A percentile compares a stretch with the other conserved stretches of the same genome.
Evolutionary conservation across 1,284 basidiomycete species (phyloP).

Genomic region (Bondarzewia mesenterica): DNA sequence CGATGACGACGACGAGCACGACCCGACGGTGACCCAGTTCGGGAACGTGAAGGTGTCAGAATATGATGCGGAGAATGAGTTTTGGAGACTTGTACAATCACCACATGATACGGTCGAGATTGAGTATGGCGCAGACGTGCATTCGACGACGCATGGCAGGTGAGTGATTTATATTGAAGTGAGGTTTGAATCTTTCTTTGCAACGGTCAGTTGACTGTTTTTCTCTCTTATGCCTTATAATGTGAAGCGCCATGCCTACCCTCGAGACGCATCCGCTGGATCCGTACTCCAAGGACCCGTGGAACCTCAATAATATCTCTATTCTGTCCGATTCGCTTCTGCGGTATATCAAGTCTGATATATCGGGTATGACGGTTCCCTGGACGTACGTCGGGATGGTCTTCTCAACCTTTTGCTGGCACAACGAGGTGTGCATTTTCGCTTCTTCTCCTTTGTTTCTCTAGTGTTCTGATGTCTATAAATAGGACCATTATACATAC

Average conservation of each 20-base stretch:
- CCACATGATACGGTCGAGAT: slow-evolving; percentile 91
- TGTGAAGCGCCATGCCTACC: slow-evolving; percentile 85
- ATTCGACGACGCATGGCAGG: slow-evolving; percentile 97
- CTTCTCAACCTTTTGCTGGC: slow-evolving; percentile 99
- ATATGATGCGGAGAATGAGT: slow-evolving; percentile 90
- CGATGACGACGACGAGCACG: slow-evolving; percentile 24
- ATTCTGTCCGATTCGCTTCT: slow-evolving; percentile 83
- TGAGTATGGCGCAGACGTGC: slow-evolving; percentile 98
- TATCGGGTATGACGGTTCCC: slow-evolving; percentile 99
- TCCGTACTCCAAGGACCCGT: slow-evolving; percentile 84
- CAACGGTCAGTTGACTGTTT: background rate
- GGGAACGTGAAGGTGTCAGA: slow-evolving; percentile 72
- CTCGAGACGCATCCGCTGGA: slow-evolving; percentile 88
- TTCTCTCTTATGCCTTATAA: background rate
- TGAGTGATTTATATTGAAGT: slow-evolving; percentile 28
- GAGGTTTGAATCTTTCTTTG: background rate
- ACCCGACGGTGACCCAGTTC: slow-evolving; percentile 45
- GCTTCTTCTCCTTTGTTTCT: slow-evolving; percentile 8
- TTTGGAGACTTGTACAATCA: slow-evolving; percentile 93
- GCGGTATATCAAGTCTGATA: slow-evolving; percentile 95
- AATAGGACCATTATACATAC: slow-evolving; percentile 94
- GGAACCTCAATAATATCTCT: slow-evolving; percentile 98
- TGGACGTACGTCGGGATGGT: slow-evolving; percentile 99
- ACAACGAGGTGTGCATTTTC: slow-evolving; percentile 76
- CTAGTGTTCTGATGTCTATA: background rate